phyloP scores from a whole-genome alignment of 2,329 filamentous ascomycete genomes.

The Rosellinia necatrix region DNA sequence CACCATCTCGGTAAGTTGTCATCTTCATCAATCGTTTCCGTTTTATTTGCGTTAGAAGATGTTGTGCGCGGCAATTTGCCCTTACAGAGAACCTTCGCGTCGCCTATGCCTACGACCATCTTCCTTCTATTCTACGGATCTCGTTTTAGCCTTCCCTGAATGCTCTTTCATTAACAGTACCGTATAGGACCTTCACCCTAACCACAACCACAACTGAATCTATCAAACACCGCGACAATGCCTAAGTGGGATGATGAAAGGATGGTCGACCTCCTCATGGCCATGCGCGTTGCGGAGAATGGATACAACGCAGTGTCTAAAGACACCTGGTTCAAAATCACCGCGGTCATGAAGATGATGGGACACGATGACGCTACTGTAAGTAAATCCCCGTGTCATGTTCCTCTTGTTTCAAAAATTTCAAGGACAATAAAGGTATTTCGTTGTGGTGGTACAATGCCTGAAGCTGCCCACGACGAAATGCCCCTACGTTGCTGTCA shows the following conservation, averaged over 20 bases:
- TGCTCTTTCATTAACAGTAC: too few species aligned
- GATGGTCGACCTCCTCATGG: conserved; percentile 26
- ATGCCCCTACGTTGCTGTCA: too few species aligned
- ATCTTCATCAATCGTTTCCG: too few species aligned
- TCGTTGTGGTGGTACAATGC: background rate
- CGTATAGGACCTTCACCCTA: too few species aligned
- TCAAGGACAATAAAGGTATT: background rate
- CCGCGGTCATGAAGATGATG: conserved; percentile 2
- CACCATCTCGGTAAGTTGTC: too few species aligned
- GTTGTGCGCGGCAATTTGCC: too few species aligned
- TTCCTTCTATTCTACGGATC: too few species aligned
- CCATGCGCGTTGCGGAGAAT: conserved; percentile 20
- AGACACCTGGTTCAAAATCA: background rate
- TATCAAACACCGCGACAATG: background rate
- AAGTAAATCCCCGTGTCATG: background rate
- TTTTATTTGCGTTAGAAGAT: too few species aligned
- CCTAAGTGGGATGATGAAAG: conserved; percentile 47
- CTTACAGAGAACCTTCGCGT: too few species aligned
- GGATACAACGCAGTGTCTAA: background rate
- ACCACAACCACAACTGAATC: too few species aligned
- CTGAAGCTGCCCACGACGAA: background rate
- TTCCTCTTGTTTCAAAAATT: background rate
- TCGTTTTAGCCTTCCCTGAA: too few species aligned
- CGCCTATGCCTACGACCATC: too few species aligned
- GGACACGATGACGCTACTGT: conserved; percentile 7